A percentile compares a stretch with the other conserved stretches of the same genome.
phyloP scores from a whole-genome alignment of 2,329 filamentous ascomycete genomes.

The Karstenula rhodostoma region DNA sequence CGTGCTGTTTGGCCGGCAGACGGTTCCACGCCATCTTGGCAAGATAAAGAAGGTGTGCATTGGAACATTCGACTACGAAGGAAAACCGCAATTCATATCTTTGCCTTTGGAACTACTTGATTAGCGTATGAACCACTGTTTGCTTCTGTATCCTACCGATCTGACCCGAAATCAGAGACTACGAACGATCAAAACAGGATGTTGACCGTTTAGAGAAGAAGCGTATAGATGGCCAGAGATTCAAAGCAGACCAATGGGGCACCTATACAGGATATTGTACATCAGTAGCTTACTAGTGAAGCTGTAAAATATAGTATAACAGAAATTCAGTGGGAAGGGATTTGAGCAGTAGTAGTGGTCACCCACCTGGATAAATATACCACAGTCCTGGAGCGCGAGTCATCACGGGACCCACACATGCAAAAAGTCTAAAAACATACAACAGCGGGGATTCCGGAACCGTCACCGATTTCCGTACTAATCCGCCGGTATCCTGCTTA shows the following conservation, averaged over 20 bases:
- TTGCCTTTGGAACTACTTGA: background rate
- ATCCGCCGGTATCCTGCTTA: constrained; percentile 14
- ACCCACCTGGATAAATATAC: background rate
- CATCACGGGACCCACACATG: too few species aligned
- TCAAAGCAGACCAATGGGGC: too few species aligned
- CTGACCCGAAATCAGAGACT: too few species aligned
- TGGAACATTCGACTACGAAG: constrained; percentile 1
- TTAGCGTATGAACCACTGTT: background rate
- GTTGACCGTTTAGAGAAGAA: too few species aligned
- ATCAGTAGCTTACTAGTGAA: too few species aligned
- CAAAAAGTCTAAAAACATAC: constrained; percentile 12
- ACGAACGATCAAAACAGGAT: too few species aligned
- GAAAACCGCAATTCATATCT: constrained; percentile 1
- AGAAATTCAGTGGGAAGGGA: too few species aligned
- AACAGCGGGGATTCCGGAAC: constrained; percentile 12
- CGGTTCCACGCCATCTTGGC: constrained; percentile 1
- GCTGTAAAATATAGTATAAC: too few species aligned
- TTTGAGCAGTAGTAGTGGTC: background rate
- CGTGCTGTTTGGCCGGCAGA: background rate
- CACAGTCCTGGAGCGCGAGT: too few species aligned
- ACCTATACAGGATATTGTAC: too few species aligned
- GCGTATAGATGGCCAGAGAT: too few species aligned
- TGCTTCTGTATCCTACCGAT: too few species aligned
- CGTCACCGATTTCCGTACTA: constrained; percentile 16
- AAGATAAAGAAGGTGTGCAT: constrained; percentile 7